Conservation (phyloP, 495 filamentous ascomycete species). For the Penicillium odoratum region DNA sequence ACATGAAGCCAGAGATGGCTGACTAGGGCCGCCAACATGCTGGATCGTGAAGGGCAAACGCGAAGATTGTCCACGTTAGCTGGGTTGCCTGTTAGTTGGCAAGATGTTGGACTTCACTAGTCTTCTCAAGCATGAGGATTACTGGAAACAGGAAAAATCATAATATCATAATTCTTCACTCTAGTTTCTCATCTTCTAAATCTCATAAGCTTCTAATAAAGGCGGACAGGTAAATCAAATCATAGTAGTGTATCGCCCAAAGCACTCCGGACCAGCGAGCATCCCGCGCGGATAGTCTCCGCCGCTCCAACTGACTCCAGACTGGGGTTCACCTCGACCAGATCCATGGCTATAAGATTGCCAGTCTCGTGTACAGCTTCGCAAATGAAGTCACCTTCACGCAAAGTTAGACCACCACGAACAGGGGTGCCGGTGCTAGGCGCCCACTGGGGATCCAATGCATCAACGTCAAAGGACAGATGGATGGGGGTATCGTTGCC, state of each 20-base stretch:
- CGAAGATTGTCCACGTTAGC: no score
- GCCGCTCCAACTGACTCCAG: slow-evolving; percentile 73
- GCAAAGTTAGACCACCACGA: slow-evolving; percentile 88
- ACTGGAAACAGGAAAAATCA: neutral
- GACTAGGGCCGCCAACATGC: no score
- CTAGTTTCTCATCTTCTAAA: no score
- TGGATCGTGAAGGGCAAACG: no score
- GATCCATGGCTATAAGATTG: slow-evolving; percentile 84
- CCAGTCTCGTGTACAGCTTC: slow-evolving; percentile 95
- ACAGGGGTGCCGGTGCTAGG: slow-evolving; percentile 96
- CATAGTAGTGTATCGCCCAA: slow-evolving; percentile 76
- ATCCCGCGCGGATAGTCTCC: slow-evolving; percentile 88
- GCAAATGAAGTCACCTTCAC: slow-evolving; percentile 97
- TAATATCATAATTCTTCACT: no score
- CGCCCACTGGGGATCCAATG: slow-evolving; percentile 92
- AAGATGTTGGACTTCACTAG: no score
- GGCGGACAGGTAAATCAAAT: neutral
- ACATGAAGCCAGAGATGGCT: no score
- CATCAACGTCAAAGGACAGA: slow-evolving; percentile 96
- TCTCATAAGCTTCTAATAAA: neutral
- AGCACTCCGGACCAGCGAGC: slow-evolving; percentile 86
- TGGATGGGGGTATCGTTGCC: slow-evolving; percentile 94
- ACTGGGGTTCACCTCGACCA: slow-evolving; percentile 95
- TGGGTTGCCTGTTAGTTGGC: no score
- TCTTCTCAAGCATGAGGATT: no score